phyloP scores from a whole-genome alignment of 352 stramenopile species.

The Phytophthora constricta region DNA sequence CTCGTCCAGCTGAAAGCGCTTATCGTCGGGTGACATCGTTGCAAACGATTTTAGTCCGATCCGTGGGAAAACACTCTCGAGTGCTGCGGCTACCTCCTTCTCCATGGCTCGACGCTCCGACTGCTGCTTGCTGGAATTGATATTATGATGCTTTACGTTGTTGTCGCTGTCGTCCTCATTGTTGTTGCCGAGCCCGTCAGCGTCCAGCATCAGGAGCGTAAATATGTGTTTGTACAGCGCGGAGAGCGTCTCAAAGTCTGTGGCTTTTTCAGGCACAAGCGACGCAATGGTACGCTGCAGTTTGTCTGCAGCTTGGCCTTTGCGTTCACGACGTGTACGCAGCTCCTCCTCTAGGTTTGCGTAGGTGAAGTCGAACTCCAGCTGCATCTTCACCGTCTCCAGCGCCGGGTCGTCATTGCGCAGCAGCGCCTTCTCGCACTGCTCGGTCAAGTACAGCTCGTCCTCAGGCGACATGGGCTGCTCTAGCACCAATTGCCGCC shows the following conservation, averaged over 20 bases:
- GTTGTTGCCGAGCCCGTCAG: slow-evolving; percentile 29
- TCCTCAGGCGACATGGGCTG: slow-evolving; percentile 73
- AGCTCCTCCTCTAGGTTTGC: slow-evolving; percentile 84
- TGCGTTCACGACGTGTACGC: slow-evolving; percentile 55
- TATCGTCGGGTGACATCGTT: slow-evolving; percentile 90
- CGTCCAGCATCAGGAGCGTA: slow-evolving; percentile 81
- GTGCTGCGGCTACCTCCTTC: slow-evolving; percentile 88
- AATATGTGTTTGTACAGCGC: slow-evolving; percentile 92
- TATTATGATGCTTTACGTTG: slow-evolving; percentile 12
- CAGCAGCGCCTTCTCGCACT: slow-evolving; percentile 77
- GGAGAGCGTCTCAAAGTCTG: slow-evolving; percentile 92
- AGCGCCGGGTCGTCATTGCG: slow-evolving; percentile 83
- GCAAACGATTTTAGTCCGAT: slow-evolving; percentile 94
- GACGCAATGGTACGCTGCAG: slow-evolving; percentile 80
- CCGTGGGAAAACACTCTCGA: slow-evolving; percentile 95
- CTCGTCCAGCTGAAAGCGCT: slow-evolving; percentile 91
- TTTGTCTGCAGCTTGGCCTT: slow-evolving; percentile 63
- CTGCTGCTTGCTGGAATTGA: slow-evolving; percentile 42
- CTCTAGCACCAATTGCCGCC: slow-evolving; percentile 74
- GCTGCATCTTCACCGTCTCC: slow-evolving; percentile 96
- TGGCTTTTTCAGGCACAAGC: slow-evolving; percentile 76
- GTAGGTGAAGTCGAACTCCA: slow-evolving; percentile 94
- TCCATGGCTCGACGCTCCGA: slow-evolving; percentile 75
- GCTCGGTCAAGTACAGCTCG: slow-evolving; percentile 77
- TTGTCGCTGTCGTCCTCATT: slow-evolving; percentile 28